Evolutionary conservation across 345 rosid species (phyloP), one percentile per base, ranked within the genome.

Genomic region (Eucalyptus regnans): DNA sequence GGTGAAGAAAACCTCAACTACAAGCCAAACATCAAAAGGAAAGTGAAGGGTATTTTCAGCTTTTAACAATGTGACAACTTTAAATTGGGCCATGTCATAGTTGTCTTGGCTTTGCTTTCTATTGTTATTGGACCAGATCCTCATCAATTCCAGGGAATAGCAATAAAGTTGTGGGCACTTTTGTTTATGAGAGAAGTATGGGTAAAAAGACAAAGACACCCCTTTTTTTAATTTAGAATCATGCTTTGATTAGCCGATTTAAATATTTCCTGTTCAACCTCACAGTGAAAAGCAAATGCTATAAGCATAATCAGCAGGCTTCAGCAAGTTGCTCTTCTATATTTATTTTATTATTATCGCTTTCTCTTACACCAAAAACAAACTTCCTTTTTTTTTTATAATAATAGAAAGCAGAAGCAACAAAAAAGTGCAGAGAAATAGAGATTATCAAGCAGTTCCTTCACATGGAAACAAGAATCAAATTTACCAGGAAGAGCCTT

Each of bases 401-500:
- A 58, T 50, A 86, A 31, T 86, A 86, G 48, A 86, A 33, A 52
- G 64, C 87, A 86, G 62, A 6, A 86, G 14, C 23, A 51, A 27
- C 22, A 51, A 86, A 11, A 50, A 86, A 86, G 43, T 50, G 43
- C 43, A 9, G 41, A 43, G 54, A 56, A 56, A 37, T 27, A 37
- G 20, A 88, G 84, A 81, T 7, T 29, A 25, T 88, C 54, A 88
- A 71, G 68, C 37, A 85, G 23, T 56, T 27, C 51, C 31, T 64
- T 22, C 37, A 51, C 83, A 83, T 27, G 58, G 49, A 79, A 88
- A 91, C 87, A 64, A 79, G 87, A 56, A 90, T 86, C 86, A 66
- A 76, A 91, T 87, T 48, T 92, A 97, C 99, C 98, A 86, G 98
- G 98, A 90, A 97, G 97, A 85, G 98, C 99, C 95, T 96, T 96